Conservation (phyloP, 768 basidiomycete species). For the Boletus subparvulus region DNA sequence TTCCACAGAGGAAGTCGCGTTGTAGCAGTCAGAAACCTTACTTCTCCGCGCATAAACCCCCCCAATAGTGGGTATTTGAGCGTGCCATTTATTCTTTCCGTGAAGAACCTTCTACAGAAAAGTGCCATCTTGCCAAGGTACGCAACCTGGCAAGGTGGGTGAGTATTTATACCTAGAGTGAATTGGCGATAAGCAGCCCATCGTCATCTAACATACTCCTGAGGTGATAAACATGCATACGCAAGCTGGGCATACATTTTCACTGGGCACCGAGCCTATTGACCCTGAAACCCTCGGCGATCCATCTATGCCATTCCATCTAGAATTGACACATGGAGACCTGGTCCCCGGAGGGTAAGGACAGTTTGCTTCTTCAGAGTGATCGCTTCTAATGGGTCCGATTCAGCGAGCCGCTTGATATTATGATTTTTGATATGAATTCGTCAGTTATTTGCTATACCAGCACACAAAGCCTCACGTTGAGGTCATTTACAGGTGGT, state of each 20-base stretch:
- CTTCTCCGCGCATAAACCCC: neutral
- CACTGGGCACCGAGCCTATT: neutral
- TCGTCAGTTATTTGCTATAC: neutral
- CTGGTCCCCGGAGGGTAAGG: neutral
- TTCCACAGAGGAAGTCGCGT: neutral
- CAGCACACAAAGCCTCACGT: neutral
- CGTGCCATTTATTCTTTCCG: neutral
- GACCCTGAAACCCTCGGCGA: too few species aligned
- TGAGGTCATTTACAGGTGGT: neutral
- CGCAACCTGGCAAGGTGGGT: neutral
- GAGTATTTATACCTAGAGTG: neutral
- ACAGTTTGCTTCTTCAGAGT: neutral
- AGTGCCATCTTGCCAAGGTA: conserved; percentile 3
- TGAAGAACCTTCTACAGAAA: neutral
- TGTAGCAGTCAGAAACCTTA: too few species aligned
- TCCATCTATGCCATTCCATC: too few species aligned
- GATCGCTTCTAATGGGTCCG: neutral
- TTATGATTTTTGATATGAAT: neutral
- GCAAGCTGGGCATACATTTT: too few species aligned
- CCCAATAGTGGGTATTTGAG: neutral
- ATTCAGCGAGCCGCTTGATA: neutral
- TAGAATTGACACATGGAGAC: neutral
- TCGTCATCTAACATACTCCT: neutral
- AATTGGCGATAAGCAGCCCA: neutral
- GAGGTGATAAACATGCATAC: neutral